These are phyloP conservation scores for Chytriomyces confervae DNA, from an alignment of 192 early-diverging fungal genomes.

Conservation along the genomic window DNA sequence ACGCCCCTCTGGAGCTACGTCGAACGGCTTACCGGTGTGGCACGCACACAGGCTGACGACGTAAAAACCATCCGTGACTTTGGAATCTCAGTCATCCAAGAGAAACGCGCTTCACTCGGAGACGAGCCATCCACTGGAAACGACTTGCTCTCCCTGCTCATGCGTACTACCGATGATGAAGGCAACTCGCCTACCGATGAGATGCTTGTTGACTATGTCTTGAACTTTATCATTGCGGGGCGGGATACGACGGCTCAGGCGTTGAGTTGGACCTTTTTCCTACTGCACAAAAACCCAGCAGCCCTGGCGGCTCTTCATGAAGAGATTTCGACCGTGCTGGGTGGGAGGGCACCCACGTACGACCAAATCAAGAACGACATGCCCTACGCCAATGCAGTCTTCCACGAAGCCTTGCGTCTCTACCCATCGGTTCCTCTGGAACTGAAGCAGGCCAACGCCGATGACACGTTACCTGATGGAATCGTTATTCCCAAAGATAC, in stretches of 20 bases:
- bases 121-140: not conserved
- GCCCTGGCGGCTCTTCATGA: conserved; percentile 25
- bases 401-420: conserved; percentile 66
- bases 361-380: conserved; percentile 45
- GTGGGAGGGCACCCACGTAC: conserved; percentile 22
- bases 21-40: conserved; percentile 13
- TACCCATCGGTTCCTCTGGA: conserved; percentile 70
- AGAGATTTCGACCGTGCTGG: conserved; percentile 31
- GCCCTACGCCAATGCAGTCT: conserved; percentile 59
- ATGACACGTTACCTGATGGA: conserved; percentile 68
- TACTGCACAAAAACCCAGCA: conserved; percentile 45
- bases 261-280: conserved; percentile 57
- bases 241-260: conserved; percentile 66
- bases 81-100: not conserved
- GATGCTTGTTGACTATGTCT: conserved; percentile 38
- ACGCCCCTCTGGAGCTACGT: conserved; percentile 35
- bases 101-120: not conserved
- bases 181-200: conserved; percentile 31
- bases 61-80: conserved; percentile 9
- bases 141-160: conserved; percentile 45
- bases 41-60: not conserved
- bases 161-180: conserved; percentile 30
- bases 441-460: conserved; percentile 59
- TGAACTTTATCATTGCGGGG: conserved; percentile 53
- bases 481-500: conserved; percentile 55